phyloP scores from a whole-genome alignment of 2,329 filamentous ascomycete species.

The Fusarium miscanthi region DNA sequence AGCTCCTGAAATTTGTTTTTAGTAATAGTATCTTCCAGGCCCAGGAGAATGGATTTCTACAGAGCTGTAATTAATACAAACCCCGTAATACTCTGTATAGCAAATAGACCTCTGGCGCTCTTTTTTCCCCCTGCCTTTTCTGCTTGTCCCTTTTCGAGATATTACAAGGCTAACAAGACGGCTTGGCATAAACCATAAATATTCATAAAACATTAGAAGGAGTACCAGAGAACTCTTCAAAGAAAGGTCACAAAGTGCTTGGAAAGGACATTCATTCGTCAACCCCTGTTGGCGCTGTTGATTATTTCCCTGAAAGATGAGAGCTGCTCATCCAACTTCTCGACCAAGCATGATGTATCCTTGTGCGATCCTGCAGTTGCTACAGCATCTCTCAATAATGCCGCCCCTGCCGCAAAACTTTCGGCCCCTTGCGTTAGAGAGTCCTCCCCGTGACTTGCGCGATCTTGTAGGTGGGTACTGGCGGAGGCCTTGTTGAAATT shows the following conservation, averaged over 20 bases:
- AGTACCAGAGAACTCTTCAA: neutral
- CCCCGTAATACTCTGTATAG: fast-evolving
- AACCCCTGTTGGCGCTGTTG: neutral
- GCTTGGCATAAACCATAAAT: neutral
- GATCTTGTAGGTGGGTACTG: too few species aligned
- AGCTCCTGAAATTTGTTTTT: neutral
- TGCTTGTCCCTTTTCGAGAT: neutral
- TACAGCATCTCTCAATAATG: neutral
- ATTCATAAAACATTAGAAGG: neutral
- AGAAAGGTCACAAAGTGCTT: neutral
- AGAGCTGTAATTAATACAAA: neutral
- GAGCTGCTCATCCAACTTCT: neutral
- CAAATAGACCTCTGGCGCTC: too few species aligned
- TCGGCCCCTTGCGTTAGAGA: neutral
- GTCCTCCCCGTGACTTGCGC: neutral
- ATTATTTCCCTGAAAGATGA: neutral
- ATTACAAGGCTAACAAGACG: neutral
- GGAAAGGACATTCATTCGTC: neutral
- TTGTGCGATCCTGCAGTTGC: neutral
- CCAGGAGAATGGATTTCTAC: neutral
- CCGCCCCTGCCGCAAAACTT: neutral
- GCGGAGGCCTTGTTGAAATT: neutral
- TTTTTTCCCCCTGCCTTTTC: too few species aligned
- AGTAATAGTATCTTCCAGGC: neutral
- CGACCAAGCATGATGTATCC: neutral